A percentile compares a stretch with the other conserved stretches of the same genome.
Conservation (phyloP, 2,329 filamentous ascomycete genomes). For the Xylariaceae sp. region DNA sequence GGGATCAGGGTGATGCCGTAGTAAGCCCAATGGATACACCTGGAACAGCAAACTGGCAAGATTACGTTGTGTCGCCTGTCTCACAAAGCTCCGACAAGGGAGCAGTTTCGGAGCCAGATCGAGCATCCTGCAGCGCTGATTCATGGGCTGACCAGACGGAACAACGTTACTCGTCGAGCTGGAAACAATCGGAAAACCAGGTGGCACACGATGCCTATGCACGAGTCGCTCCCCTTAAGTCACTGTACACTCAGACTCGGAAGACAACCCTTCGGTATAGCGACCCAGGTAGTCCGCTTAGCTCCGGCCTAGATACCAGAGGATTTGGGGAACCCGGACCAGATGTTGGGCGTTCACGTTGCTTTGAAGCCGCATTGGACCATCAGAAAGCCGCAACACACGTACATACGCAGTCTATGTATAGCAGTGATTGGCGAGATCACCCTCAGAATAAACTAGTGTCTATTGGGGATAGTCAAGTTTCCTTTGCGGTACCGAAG, state of each 20-base stretch:
- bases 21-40: slow-evolving; percentile 35
- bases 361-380: neutral
- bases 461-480: slow-evolving; percentile 2
- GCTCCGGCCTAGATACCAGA: slow-evolving; percentile 16
- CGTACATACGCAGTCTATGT: neutral
- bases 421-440: neutral
- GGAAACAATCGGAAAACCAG: neutral
- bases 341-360: slow-evolving; percentile 9
- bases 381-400: slow-evolving; percentile 11
- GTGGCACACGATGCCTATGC: neutral
- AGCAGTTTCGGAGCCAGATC: slow-evolving; percentile 1
- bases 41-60: slow-evolving; percentile 21
- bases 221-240: too few species aligned
- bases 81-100: slow-evolving; percentile 22
- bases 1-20: slow-evolving; percentile 20
- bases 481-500: slow-evolving; percentile 27
- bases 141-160: slow-evolving; percentile 19
- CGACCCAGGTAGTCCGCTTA: slow-evolving; percentile 34
- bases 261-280: slow-evolving; percentile 33
- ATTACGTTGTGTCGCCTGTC: slow-evolving; percentile 36
- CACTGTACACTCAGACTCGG: slow-evolving; percentile 14
- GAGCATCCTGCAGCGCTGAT: neutral
- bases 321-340: slow-evolving; percentile 30
- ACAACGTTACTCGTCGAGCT: neutral
- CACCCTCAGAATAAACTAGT: neutral